Percentiles rank a stretch among this genome's conserved stretches.
phyloP scores from a whole-genome alignment of 805 yeast species.

The Ogataea saltuana region DNA sequence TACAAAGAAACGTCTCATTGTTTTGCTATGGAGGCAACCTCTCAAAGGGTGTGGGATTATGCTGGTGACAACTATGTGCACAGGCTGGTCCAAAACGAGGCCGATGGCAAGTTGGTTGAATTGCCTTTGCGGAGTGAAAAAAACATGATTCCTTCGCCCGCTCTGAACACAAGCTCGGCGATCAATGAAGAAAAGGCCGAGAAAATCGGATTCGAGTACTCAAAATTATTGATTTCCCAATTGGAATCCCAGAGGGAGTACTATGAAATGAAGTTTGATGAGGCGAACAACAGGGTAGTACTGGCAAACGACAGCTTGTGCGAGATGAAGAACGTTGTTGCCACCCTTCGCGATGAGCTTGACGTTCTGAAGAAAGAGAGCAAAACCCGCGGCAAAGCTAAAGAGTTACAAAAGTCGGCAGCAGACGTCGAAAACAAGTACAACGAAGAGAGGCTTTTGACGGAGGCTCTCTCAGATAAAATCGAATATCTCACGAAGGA shows the following conservation, averaged over 20 bases:
- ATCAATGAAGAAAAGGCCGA: conserved; percentile 45
- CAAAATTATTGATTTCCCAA: conserved; percentile 75
- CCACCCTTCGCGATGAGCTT: conserved; percentile 10
- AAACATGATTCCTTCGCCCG: conserved; percentile 12
- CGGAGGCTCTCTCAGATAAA: conserved; percentile 42
- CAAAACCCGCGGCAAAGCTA: conserved; percentile 22
- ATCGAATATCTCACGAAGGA: conserved; percentile 38
- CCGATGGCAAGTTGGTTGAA: conserved; percentile 89
- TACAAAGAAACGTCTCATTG: conserved; percentile 78
- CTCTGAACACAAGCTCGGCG: conserved; percentile 4
- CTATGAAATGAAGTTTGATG: conserved; percentile 57
- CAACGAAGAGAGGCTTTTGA: conserved; percentile 49
- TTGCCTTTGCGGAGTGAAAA: conserved; percentile 43
- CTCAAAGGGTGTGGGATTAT: conserved; percentile 94
- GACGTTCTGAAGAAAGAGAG: conserved; percentile 9
- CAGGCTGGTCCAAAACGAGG: conserved; percentile 76
- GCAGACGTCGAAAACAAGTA: conserved; percentile 31
- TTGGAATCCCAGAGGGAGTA: conserved; percentile 83
- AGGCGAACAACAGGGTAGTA: conserved; percentile 27
- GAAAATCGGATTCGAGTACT: conserved; percentile 73
- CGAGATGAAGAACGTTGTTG: conserved; percentile 35
- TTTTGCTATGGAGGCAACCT: conserved; percentile 81
- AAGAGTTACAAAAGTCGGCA: conserved; percentile 20
- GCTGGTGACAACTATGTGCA: conserved; percentile 91
- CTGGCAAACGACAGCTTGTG: conserved; percentile 23